These are phyloP conservation scores for Xylogone sp. DNA, from an alignment of 2,329 filamentous ascomycete species.

Conservation along the genomic window DNA sequence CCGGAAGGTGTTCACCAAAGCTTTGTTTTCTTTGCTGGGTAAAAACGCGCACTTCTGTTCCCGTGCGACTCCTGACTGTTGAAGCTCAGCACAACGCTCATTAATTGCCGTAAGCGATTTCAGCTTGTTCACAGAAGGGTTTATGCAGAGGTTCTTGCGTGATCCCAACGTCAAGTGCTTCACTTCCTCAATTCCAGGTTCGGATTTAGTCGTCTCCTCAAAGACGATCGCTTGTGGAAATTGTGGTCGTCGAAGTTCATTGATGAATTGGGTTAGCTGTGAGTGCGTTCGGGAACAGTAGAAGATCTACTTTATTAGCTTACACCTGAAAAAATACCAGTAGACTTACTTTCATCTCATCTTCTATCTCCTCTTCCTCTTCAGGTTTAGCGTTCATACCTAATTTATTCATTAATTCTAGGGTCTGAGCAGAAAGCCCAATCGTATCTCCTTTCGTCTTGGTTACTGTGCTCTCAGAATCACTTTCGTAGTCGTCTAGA, in stretches of 20 bases:
- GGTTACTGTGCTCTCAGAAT: conserved; percentile 40
- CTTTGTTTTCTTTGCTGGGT: conserved; percentile 71
- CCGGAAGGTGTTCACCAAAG: conserved; percentile 73
- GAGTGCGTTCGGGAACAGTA: conserved; percentile 74
- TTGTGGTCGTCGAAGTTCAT: conserved; percentile 59
- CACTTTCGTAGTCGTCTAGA: conserved; percentile 67
- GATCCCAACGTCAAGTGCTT: conserved; percentile 68
- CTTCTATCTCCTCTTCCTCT: conserved; percentile 45
- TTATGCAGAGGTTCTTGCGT: conserved; percentile 77
- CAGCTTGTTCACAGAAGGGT: conserved; percentile 72
- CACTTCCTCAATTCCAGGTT: conserved; percentile 45
- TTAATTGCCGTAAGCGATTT: conserved; percentile 78
- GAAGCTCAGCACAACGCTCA: conserved; percentile 85
- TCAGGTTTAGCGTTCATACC: conserved; percentile 32
- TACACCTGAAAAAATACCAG: background rate
- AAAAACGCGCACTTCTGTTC: conserved; percentile 72
- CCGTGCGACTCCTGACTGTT: conserved; percentile 61
- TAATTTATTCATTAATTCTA: conserved; percentile 58
- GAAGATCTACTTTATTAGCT: conserved; percentile 45
- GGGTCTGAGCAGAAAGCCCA: conserved; percentile 56
- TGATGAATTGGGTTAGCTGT: conserved; percentile 66
- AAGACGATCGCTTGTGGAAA: conserved; percentile 54
- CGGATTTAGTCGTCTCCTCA: conserved; percentile 25
- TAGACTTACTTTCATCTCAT: conserved; percentile 50
- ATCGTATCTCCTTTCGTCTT: conserved; percentile 28